Evolutionary conservation across 805 yeast species (phyloP), one percentile per base, ranked within the genome.

Genomic region (Lachancea fermentati): DNA sequence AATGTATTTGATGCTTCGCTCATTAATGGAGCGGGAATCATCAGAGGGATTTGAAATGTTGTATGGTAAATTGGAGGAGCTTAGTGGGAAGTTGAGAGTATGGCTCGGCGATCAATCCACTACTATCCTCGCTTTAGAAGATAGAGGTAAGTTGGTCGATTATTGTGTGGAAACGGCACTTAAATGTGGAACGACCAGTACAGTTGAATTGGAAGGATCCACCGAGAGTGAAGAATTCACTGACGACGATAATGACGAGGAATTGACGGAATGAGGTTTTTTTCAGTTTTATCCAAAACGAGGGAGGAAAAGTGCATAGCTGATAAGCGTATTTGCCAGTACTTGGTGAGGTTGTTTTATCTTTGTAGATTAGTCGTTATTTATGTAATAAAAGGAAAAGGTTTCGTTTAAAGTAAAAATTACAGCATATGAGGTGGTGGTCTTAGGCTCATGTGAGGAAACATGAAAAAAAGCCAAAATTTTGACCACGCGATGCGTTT

Each of bases 31-130:
- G 11, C 44, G 49, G 12, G 29, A 46, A 8, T 37, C 46, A n/a
- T 41, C 5, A 6, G 36, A 35, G 12, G 28, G 34, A n/a, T 15
- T 22, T 28, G 24, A 34, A n/a, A 11, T 12, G 5, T 17, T 30
- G 6, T 30, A 17, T 15, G 31, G 44, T 13, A 52, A 49, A 32
- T 41, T 62, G 22, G 68, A 63, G 39, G 57, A 55, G 29, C 45
- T 63, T 12, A 48, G 57, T 5, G 65, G 62, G 8, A 44, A 49
- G 9, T 34, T 64, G 16, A 56, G 69, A 49, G 56, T 65, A 2
- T 63, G 68, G 68, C 37, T 61, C 19, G 67, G 68, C 24, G 54
- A 57, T 19, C 45, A 55, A 15, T 44, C 47, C 19, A 65, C 62
- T n/a, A 45, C 57, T 11, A 44, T 45, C 6, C 34, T 63, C 29